Evolutionary conservation across 495 filamentous ascomycete genomes (phyloP).

Genomic region (Cercophora newfieldiana): DNA sequence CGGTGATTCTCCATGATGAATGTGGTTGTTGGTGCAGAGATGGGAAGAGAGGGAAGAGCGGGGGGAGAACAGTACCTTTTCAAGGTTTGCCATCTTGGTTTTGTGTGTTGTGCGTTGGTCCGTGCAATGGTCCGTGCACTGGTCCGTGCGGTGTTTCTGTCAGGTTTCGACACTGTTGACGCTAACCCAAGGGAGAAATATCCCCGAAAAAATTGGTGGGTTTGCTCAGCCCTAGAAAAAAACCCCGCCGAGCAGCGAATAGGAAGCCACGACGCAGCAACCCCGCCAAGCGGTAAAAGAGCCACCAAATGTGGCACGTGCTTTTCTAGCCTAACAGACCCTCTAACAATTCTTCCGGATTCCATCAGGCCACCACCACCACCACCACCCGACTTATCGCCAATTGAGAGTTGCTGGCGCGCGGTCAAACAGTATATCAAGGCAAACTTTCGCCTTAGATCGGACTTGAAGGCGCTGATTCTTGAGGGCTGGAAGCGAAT

Average conservation of each 20-base stretch:
- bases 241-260: no score
- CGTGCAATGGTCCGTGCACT: no score
- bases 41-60: background rate
- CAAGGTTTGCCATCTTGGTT: background rate
- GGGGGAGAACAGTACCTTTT: no score
- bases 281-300: no score
- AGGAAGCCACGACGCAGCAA: no score
- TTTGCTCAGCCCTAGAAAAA: no score
- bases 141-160: background rate
- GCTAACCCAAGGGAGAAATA: background rate
- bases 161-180: background rate
- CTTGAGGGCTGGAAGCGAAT: slow-evolving; percentile 1
- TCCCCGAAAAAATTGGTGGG: no score
- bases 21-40: background rate
- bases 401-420: slow-evolving; percentile 7
- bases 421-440: background rate
- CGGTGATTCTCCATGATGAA: background rate
- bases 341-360: no score
- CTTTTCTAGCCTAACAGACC: no score
- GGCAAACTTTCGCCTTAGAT: background rate
- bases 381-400: slow-evolving; percentile 3
- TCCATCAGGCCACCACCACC: no score
- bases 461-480: background rate
- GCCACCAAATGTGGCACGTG: no score
- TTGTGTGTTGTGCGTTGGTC: background rate